Base-by-base conservation (phyloP, 371 early-diverging fungal species). In the Parasitella parasitica region DNA sequence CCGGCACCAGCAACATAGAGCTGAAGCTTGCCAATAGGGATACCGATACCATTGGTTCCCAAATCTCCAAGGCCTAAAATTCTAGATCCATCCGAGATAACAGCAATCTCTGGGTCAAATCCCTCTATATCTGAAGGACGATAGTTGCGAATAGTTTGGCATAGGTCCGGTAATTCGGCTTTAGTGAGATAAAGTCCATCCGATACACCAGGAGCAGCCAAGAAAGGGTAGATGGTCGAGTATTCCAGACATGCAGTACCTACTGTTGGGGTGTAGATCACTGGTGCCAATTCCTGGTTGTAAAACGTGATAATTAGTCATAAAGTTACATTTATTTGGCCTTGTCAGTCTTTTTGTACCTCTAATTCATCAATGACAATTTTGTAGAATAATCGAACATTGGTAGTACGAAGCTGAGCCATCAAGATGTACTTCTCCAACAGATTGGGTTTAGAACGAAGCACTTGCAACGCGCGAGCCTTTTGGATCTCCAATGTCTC, bases 11-110 rank as follows among this genome's bases (percentile, higher is more conserved):
- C 97, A 28, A 94, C 91, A 65, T 96, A 94, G 13, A 96, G 80
- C 61, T 94, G 94, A 3, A 96, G 86, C 66, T 95, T 97, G 48
- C 96, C 96, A 28, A 95, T 89, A 8, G 96, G 94, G 63, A 97
- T 97, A 30, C 92, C 94, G 89, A 95, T 94, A 28, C 97, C 97
- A 66, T 91, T 91, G 12, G 93, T 81, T 66, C 96, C 96, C 26
- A 94, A 80, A 75, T 96, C 96, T 38, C 97, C 97, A 18, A 97
- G 77, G 12, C 97, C 97, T 30, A 97, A 87, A 54, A 97, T 94
- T 59, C 95, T 91, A 37, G 93, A 92, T 22, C 97, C 96, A 73
- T 97, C 96, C 16, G 96, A 93, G 67, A 97, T 93, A 56, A 97
- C 97, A 26, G 91, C 85, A 64, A 96, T 94, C 59, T 91, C 84